These are phyloP conservation scores for Amanita rubescens DNA, from an alignment of 768 basidiomycete species.

Conservation along the genomic window DNA sequence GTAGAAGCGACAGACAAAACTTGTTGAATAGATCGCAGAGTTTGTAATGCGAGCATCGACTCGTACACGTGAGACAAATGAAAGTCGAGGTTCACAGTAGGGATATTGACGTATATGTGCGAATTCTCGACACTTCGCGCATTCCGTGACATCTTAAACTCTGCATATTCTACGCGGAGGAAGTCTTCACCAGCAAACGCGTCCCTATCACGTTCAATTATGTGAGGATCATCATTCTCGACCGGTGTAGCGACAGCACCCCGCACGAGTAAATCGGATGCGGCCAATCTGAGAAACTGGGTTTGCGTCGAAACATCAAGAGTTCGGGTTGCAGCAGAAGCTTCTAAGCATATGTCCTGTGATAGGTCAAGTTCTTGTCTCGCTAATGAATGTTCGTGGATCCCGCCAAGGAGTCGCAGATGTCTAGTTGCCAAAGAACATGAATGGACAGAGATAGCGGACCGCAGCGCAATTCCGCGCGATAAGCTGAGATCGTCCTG, in stretches of 20 bases:
- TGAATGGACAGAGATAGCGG: conserved; percentile 47
- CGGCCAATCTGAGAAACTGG: conserved; percentile 31
- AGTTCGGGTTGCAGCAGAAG: conserved; percentile 32
- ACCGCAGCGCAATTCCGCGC: conserved; percentile 59
- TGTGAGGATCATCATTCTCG: conserved; percentile 58
- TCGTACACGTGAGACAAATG: conserved; percentile 67
- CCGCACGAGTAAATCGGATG: conserved; percentile 47
- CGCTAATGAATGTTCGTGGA: conserved; percentile 30
- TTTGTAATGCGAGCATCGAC: conserved; percentile 42
- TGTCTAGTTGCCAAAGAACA: conserved; percentile 40
- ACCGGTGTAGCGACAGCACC: conserved; percentile 60
- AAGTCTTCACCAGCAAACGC: conserved; percentile 36
- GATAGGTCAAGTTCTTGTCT: conserved; percentile 51
- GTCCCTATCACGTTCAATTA: conserved; percentile 46
- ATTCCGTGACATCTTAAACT: conserved; percentile 10
- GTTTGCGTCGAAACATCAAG: conserved; percentile 25
- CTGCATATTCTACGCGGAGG: conserved; percentile 27
- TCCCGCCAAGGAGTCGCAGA: conserved; percentile 27
- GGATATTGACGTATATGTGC: conserved; percentile 39
- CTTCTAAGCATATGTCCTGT: conserved; percentile 41
- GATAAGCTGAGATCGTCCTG: conserved; percentile 55
- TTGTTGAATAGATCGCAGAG: conserved; percentile 3
- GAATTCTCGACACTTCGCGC: conserved; percentile 28
- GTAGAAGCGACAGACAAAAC: conserved; percentile 11
- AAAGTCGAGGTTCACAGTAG: conserved; percentile 44